Evolutionary conservation across 805 yeast species (phyloP), one percentile per base, ranked within the genome.

Genomic region (Candida dajiaensis): DNA sequence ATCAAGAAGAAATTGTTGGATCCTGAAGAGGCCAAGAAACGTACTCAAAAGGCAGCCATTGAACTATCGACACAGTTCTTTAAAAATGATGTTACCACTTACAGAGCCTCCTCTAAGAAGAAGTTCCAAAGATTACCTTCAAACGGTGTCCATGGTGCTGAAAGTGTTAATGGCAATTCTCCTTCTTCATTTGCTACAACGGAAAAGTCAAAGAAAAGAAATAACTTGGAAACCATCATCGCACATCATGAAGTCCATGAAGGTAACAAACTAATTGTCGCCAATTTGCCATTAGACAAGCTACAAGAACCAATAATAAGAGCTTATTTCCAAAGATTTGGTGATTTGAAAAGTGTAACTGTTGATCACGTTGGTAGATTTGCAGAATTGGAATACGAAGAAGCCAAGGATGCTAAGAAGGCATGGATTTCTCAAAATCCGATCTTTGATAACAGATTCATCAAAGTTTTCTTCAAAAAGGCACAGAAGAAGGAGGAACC

Each of bases 391-490:
- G 72, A 66, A 41, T 74, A 61, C 49, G 57, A 50, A 8, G 55
- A 59, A 15, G 70, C 66, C 40, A 66, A 61, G 23, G 53, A 61
- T 49, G 79, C 80, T 3, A 58, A 55, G 10, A 61, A 53, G 7
- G 80, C 79, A 1, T 74, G 74, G 69, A 41, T 55, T 6, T 63
- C 66, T 25, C 74, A 78, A 1, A 64, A 58, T 4, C 72, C 78
- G 6, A 67, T 75, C 15, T 74, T 74, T 50, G 69, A 67, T 44
- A 75, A 75, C 62, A 67, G 80, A 43, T 73, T 74, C 49, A 68
- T 75, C 50, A 74, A 74, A 55, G 68, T 74, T 36, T 73, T 58
- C 56, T 75, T 73, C 71, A 65, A 51, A 36, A 41, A 45, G 10
- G 48, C 40, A 23, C 46, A 43, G 13, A 45, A 45, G 11, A 26